phyloP scores from a whole-genome alignment of 768 basidiomycete genomes.

The Naganishia vaughanmartiniae region DNA sequence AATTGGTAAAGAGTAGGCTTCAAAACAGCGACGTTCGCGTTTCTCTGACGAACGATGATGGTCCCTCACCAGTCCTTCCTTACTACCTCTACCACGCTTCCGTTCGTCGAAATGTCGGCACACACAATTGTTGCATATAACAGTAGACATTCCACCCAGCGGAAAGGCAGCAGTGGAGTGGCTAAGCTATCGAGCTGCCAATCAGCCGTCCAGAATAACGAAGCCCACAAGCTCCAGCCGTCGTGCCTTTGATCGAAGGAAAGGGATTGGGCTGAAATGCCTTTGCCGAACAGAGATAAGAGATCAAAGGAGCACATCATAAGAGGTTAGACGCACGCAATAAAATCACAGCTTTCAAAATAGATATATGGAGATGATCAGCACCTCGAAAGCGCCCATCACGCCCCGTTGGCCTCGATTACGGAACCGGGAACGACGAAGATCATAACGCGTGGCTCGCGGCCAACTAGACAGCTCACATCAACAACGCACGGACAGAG shows the following conservation, averaged over 20 bases:
- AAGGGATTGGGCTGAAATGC: constrained; percentile 2
- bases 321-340: not conserved
- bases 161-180: too few relatives aligned
- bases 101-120: too few relatives aligned
- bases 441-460: not conserved
- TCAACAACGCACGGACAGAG: not conserved
- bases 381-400: not conserved
- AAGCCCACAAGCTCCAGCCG: not conserved
- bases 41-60: too few relatives aligned
- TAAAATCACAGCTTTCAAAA: not conserved
- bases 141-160: too few relatives aligned
- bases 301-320: constrained; percentile 4
- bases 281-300: not conserved
- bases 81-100: too few relatives aligned
- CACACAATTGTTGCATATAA: too few relatives aligned
- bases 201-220: too few relatives aligned
- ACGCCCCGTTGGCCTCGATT: not conserved
- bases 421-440: not conserved
- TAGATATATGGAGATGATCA: not conserved
- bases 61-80: too few relatives aligned
- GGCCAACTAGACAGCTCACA: not conserved
- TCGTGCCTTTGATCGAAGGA: not conserved
- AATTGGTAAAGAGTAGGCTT: too few relatives aligned
- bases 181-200: too few relatives aligned
- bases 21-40: too few relatives aligned